Percentiles rank a stretch among this genome's conserved stretches.
These are phyloP conservation scores for Rhodotorula kratochvilovae DNA, from an alignment of 768 basidiomycete genomes.

Conservation along the genomic window DNA sequence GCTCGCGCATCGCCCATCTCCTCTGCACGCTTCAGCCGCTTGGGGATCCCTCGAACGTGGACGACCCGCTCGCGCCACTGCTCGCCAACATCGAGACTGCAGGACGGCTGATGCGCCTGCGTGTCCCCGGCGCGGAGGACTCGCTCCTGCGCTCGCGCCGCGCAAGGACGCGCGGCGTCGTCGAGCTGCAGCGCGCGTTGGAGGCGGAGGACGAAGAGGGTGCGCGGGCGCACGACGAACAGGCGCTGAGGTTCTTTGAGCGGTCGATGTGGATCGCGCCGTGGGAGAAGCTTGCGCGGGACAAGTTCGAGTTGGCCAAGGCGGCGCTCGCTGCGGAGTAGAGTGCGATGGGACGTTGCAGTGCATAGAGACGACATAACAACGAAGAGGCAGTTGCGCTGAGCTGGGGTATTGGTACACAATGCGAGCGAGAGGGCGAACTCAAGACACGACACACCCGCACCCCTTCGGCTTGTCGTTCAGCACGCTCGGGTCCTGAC, in stretches of 20 bases:
- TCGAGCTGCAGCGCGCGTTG: constrained; percentile 1
- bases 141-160: background rate
- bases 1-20: constrained; percentile 18
- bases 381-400: background rate
- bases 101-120: constrained; percentile 17
- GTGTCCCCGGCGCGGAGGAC: background rate
- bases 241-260: constrained; percentile 10
- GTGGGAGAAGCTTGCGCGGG: constrained; percentile 22
- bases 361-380: background rate
- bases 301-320: background rate
- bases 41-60: background rate
- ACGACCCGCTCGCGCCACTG: background rate
- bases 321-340: background rate
- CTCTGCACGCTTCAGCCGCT: background rate
- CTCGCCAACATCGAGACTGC: constrained; percentile 19
- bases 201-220: background rate
- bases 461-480: constrained; percentile 12
- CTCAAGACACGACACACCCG: constrained; percentile 10
- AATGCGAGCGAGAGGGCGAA: background rate
- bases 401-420: background rate
- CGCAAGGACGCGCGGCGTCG: background rate
- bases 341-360: background rate
- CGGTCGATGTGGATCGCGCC: constrained; percentile 21
- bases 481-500: constrained; percentile 21
- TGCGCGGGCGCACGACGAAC: background rate